Base-by-base conservation (phyloP, 2,329 filamentous ascomycete species). In the Capronia americana region DNA sequence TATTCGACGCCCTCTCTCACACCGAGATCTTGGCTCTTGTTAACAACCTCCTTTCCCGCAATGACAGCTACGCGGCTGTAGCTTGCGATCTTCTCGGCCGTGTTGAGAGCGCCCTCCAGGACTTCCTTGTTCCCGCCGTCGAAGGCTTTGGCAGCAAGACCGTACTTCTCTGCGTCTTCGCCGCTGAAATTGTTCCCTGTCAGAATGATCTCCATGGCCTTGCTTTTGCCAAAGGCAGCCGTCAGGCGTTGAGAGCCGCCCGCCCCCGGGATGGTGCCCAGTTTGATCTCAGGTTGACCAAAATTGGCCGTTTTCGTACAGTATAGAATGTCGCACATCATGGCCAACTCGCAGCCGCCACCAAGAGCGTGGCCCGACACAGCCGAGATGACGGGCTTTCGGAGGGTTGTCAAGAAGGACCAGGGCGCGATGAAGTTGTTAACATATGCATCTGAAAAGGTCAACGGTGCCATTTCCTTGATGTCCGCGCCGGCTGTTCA, bases 311-410 rank as follows among this genome's bases (percentile, higher is more conserved):
- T 87, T 58, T 89, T 85, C 1, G 91, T 93, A 81, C 92, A 95
- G 84, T 98, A 98, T 67, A 99, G 81, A 72, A 98, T 90, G 78
- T 99, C 95, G 75, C 91, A 92, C 95, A 98, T 99, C 85, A 99
- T 91, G 57, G 95, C 93, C 14, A 99, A 86, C 83, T 99, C 95
- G 78, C 95, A 99, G 55, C 95, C 95, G 61, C 95, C 95, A 28
- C 95, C 95, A 1, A 99, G 87, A 2, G 95, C 95, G 76, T 97
- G 93, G 20, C 95, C 95, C 10, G 95, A 95, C 2, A 99, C 93
- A 26, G 95, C 95, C 14, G 92, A 92, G 71, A 99, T 93, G 75
- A 98, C 88, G 61, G 95, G 95, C 79, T 96, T 98, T 82, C 96
- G 96, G 78, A 98, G 85, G 69, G 87, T 84, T 28, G 92, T 91